A percentile compares a stretch with the other conserved stretches of the same genome.
phyloP scores from a whole-genome alignment of 2,329 filamentous ascomycete species.

The Huntiella abstrusa region DNA sequence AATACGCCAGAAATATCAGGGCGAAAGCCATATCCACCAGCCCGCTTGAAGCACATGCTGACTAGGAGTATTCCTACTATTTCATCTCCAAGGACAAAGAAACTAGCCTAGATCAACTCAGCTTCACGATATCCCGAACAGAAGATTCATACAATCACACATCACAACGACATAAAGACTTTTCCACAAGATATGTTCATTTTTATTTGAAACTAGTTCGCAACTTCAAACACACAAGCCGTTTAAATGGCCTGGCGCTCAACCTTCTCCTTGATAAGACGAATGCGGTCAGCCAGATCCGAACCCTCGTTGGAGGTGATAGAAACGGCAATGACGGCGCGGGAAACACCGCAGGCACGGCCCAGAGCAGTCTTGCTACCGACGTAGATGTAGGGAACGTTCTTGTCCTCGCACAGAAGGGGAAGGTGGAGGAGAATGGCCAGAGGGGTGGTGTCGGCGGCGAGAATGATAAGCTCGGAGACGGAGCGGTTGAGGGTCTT shows the following conservation, averaged over 20 bases:
- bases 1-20: too few species aligned
- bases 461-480: conserved; percentile 72
- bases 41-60: too few species aligned
- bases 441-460: conserved; percentile 71
- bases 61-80: too few species aligned
- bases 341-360: conserved; percentile 72
- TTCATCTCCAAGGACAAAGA: too few species aligned
- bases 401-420: conserved; percentile 69
- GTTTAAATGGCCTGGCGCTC: conserved; percentile 82
- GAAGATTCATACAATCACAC: neutral
- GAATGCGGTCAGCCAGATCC: conserved; percentile 76
- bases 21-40: too few species aligned
- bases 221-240: neutral
- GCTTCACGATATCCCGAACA: neutral
- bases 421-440: conserved; percentile 81
- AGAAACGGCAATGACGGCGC: conserved; percentile 68
- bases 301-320: conserved; percentile 87
- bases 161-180: neutral
- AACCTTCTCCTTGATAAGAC: conserved; percentile 80
- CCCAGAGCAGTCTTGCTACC: conserved; percentile 70
- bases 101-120: too few species aligned
- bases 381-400: conserved; percentile 46
- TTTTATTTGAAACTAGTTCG: neutral
- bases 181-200: conserved; percentile 8
- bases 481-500: conserved; percentile 87